A percentile compares a stretch with the other conserved stretches of the same genome.
Evolutionary conservation across 169 alveolate species (phyloP).

Genomic region (Eimeria zaria): DNA sequence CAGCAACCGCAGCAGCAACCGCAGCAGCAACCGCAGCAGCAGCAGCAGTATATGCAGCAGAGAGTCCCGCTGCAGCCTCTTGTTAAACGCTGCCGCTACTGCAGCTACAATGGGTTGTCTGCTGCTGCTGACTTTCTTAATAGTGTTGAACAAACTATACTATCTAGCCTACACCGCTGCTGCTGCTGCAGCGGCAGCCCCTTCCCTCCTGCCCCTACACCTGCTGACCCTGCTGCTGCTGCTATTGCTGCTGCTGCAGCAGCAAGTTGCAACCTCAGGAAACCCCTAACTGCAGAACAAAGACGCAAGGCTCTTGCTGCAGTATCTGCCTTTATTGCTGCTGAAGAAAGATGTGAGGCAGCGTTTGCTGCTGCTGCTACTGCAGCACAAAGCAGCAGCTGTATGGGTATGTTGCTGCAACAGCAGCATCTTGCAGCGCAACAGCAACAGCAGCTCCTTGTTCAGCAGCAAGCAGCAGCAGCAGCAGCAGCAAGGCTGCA

Average conservation of each 20-base stretch:
- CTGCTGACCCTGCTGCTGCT: slow-evolving; percentile 65
- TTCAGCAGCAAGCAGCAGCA: slow-evolving; percentile 58
- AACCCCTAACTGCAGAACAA: not conserved
- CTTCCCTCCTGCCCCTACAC: slow-evolving; percentile 1
- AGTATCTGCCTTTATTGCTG: slow-evolving; percentile 22
- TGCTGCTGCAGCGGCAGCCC: slow-evolving; percentile 63
- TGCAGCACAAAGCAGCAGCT: slow-evolving; percentile 46
- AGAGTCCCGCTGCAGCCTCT: slow-evolving; percentile 67
- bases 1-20: not conserved
- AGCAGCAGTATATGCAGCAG: slow-evolving; percentile 41
- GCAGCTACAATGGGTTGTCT: slow-evolving; percentile 38
- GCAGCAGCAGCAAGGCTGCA: slow-evolving; percentile 70
- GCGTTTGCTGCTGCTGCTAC: slow-evolving; percentile 52
- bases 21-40: slow-evolving; percentile 16
- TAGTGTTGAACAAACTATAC: slow-evolving; percentile 4
- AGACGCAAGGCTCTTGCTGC: slow-evolving; percentile 47
- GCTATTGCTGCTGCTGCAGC: slow-evolving; percentile 14
- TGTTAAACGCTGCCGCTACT: slow-evolving; percentile 72
- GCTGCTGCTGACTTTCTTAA: slow-evolving; percentile 26
- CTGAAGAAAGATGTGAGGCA: slow-evolving; percentile 52
- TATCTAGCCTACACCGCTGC: not conserved
- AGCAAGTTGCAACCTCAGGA: not conserved
- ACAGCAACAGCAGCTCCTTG: slow-evolving; percentile 22
- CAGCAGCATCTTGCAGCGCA: slow-evolving; percentile 16
- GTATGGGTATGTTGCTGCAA: slow-evolving; percentile 26